Evolutionary conservation across 257 asterid species (phyloP).

Genomic region (Solanum pimpinellifolium): DNA sequence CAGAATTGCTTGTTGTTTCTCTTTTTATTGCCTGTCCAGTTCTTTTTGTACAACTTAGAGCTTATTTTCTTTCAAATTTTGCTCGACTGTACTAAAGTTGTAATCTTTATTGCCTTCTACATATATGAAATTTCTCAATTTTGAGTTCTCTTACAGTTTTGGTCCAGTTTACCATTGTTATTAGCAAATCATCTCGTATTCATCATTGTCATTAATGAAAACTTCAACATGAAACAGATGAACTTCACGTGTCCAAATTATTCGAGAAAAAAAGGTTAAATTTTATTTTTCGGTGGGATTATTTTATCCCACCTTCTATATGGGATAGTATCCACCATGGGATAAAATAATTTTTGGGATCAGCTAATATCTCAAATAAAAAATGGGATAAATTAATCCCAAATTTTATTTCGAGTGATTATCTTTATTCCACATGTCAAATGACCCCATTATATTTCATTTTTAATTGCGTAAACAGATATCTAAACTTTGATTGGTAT

Average conservation of each 20-base stretch:
- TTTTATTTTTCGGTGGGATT: too few relatives aligned
- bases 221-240: not conserved
- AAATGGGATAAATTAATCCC: too few relatives aligned
- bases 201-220: conserved; percentile 23
- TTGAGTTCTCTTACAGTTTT: not conserved
- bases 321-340: not conserved
- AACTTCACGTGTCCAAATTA: not conserved
- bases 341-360: too few relatives aligned
- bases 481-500: not conserved
- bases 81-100: not conserved
- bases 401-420: not conserved
- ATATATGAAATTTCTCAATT: not conserved
- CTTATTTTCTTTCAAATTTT: not conserved
- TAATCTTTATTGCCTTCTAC: not conserved
- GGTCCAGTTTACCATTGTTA: not conserved
- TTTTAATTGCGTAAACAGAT: not conserved
- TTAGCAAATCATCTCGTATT: fast-evolving
- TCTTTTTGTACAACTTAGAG: not conserved
- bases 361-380: not conserved
- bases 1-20: not conserved
- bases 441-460: not conserved
- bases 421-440: not conserved
- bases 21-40: not conserved
- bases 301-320: not conserved
- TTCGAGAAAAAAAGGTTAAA: not conserved